Conservation (phyloP, 2,329 filamentous ascomycete genomes). For the Chalara sp. region DNA sequence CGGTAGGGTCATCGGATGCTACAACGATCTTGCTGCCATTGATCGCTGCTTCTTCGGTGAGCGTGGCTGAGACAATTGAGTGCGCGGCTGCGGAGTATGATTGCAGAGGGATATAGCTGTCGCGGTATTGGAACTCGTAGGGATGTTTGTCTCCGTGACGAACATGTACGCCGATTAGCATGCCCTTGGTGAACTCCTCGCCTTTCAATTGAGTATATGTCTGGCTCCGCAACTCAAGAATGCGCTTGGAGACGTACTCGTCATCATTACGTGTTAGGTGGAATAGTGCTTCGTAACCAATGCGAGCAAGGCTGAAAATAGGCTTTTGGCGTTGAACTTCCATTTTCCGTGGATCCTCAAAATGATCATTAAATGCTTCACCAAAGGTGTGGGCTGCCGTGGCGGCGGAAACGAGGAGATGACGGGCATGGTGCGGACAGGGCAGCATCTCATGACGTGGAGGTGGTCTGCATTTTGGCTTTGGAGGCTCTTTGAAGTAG, state of each 20-base stretch:
- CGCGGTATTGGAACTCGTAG: constrained; percentile 67
- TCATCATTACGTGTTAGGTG: constrained; percentile 59
- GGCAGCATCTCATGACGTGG: constrained; percentile 71
- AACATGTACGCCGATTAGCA: constrained; percentile 66
- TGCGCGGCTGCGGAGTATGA: constrained; percentile 58
- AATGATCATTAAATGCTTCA: constrained; percentile 46
- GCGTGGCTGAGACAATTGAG: constrained; percentile 32
- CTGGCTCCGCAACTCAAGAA: constrained; percentile 46
- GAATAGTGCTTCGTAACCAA: constrained; percentile 70
- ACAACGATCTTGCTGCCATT: constrained; percentile 48
- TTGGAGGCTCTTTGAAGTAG: constrained; percentile 63
- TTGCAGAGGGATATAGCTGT: constrained; percentile 71
- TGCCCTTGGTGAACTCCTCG: constrained; percentile 38
- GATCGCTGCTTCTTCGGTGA: constrained; percentile 30
- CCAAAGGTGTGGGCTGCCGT: constrained; percentile 62
- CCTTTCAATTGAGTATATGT: constrained; percentile 31
- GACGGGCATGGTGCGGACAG: constrained; percentile 68
- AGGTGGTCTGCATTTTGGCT: constrained; percentile 61
- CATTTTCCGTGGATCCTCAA: constrained; percentile 40
- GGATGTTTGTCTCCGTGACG: constrained; percentile 76
- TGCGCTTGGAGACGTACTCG: constrained; percentile 54
- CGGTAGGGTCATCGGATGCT: constrained; percentile 75
- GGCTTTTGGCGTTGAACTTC: constrained; percentile 46
- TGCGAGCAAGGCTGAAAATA: constrained; percentile 61
- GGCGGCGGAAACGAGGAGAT: constrained; percentile 66